phyloP scores from a whole-genome alignment of 129 eudicot genomes.

The Glebionis coronaria region DNA sequence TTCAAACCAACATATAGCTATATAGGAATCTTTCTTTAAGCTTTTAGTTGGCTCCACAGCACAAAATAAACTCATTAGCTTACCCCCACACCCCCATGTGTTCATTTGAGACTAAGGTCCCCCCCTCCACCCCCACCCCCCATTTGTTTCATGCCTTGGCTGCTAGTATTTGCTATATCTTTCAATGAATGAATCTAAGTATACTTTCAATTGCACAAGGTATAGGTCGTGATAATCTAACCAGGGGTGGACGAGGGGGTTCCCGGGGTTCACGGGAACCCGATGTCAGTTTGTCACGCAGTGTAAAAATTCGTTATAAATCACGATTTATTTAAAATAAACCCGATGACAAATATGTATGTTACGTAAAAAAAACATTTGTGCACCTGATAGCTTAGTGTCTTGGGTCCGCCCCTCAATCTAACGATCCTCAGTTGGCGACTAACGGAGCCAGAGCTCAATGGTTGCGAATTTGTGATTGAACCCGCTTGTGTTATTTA shows the following conservation, averaged over 20 bases:
- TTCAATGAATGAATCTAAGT: constrained; percentile 6
- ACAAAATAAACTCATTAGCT: constrained; percentile 40
- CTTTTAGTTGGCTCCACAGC: constrained; percentile 72
- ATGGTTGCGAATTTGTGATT: no score
- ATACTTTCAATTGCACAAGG: neutral
- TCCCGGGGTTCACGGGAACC: no score
- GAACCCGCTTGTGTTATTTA: no score
- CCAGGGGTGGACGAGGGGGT: no score
- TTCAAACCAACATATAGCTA: constrained; percentile 89
- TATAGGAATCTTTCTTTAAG: constrained; percentile 55
- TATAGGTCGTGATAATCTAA: neutral
- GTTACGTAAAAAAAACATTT: no score
- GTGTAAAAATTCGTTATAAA: no score
- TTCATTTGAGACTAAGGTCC: constrained; percentile 57
- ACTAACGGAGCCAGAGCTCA: no score
- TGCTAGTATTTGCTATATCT: constrained; percentile 24
- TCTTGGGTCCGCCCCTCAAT: no score
- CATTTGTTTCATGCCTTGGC: constrained; percentile 32
- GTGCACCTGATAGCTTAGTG: no score
- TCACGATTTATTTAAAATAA: no score
- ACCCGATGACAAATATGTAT: no score
- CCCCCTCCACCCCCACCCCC: constrained; percentile 51
- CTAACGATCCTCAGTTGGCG: neutral
- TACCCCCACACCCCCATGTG: constrained; percentile 81
- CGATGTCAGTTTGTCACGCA: no score